Evolutionary conservation across 2,329 filamentous ascomycete genomes (phyloP).

Genomic region (Alternaria gansuensis): DNA sequence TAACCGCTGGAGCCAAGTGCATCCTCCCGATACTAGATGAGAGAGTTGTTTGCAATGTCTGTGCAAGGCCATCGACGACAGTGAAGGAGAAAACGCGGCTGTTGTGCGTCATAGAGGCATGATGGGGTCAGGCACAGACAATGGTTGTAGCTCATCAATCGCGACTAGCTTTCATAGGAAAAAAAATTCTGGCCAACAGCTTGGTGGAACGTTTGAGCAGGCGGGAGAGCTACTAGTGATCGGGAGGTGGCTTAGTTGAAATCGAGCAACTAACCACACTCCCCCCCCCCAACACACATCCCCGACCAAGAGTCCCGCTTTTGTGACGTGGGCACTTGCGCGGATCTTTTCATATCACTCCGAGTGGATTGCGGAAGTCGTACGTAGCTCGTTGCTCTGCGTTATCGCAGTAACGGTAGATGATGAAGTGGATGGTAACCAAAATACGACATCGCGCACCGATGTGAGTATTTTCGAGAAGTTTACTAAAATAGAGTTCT

Average conservation of each 20-base stretch:
- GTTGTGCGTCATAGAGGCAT: neutral
- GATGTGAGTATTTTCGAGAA: neutral
- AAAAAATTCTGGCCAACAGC: neutral
- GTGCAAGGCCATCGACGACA: neutral
- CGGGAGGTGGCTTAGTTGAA: neutral
- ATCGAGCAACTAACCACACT: neutral
- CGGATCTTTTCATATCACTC: neutral
- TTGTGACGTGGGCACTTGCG: neutral
- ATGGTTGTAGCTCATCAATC: neutral
- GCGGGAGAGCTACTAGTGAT: neutral
- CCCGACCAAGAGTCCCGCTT: neutral
- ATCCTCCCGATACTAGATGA: neutral
- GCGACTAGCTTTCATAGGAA: neutral
- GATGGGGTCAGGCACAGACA: rapidly evolving
- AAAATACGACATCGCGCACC: neutral
- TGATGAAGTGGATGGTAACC: too few species aligned
- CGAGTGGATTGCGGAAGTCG: too few species aligned
- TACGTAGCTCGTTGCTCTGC: too few species aligned
- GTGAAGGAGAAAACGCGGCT: neutral
- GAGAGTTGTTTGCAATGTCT: neutral
- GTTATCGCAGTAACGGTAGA: too few species aligned
- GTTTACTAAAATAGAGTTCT: neutral
- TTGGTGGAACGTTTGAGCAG: neutral
- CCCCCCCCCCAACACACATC: neutral
- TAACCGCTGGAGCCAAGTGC: neutral